phyloP scores from a whole-genome alignment of 2,329 filamentous ascomycete genomes.

The Harringtonia aguacate region DNA sequence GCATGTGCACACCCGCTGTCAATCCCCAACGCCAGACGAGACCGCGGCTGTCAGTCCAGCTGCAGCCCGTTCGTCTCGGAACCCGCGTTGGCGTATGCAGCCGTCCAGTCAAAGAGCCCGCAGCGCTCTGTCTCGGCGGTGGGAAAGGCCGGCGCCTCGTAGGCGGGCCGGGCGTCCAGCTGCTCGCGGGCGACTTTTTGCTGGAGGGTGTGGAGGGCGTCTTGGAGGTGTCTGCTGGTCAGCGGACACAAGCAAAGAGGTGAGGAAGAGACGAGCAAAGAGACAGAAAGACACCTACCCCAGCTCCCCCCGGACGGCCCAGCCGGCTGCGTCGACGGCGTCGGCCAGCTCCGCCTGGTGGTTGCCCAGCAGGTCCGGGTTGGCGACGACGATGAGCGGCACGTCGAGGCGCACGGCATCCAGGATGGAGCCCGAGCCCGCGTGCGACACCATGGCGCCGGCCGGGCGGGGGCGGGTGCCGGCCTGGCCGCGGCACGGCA shows the following conservation, averaged over 20 bases:
- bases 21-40: too few relatives aligned
- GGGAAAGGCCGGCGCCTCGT: slow-evolving; percentile 18
- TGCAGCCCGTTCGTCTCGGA: slow-evolving; percentile 1
- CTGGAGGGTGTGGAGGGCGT: slow-evolving; percentile 13
- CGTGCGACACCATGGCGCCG: slow-evolving; percentile 80
- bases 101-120: slow-evolving; percentile 22
- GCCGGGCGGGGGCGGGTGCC: slow-evolving; percentile 30
- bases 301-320: slow-evolving; percentile 61
- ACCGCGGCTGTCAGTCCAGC: slow-evolving; percentile 5
- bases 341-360: slow-evolving; percentile 83
- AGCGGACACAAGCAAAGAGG: background rate
- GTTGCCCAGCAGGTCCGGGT: slow-evolving; percentile 71
- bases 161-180: slow-evolving; percentile 14
- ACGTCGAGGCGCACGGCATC: slow-evolving; percentile 65
- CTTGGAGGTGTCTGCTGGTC: slow-evolving; percentile 13
- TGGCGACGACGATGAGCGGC: slow-evolving; percentile 83
- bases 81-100: slow-evolving; percentile 2
- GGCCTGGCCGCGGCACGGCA: slow-evolving; percentile 34
- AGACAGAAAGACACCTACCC: slow-evolving; percentile 37
- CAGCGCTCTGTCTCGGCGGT: slow-evolving; percentile 16
- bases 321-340: slow-evolving; percentile 62
- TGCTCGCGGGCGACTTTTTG: slow-evolving; percentile 11
- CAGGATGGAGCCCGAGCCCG: slow-evolving; percentile 82
- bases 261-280: background rate
- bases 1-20: too few relatives aligned